These are phyloP conservation scores for Komagataella pseudopastoris DNA, from an alignment of 805 yeast genomes.

Conservation along the genomic window DNA sequence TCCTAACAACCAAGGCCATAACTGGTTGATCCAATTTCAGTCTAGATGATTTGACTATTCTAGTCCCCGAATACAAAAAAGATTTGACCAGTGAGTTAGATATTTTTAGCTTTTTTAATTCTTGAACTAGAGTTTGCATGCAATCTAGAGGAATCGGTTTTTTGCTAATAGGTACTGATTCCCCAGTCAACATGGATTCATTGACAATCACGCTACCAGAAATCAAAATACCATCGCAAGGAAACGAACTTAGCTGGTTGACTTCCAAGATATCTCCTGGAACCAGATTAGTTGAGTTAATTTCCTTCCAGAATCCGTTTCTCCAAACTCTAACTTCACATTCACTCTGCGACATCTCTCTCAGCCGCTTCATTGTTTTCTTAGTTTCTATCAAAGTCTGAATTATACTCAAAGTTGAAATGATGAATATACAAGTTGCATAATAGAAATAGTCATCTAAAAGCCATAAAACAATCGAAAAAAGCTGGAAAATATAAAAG, in stretches of 20 bases:
- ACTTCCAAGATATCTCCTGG: conserved; percentile 96
- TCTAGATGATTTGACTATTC: conserved; percentile 68
- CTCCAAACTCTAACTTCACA: conserved; percentile 84
- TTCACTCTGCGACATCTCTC: conserved; percentile 59
- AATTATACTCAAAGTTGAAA: conserved; percentile 66
- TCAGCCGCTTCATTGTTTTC: conserved; percentile 54
- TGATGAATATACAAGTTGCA: conserved; percentile 82
- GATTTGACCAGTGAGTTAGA: conserved; percentile 60
- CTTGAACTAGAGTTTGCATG: conserved; percentile 40
- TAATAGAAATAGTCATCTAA: conserved; percentile 88
- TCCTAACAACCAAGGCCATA: conserved; percentile 73
- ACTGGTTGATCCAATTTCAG: conserved; percentile 59
- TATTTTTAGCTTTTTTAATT: conserved; percentile 40
- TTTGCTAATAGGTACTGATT: conserved; percentile 92
- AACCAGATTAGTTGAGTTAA: conserved; percentile 65
- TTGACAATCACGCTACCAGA: conserved; percentile 95
- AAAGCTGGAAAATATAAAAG: conserved; percentile 87
- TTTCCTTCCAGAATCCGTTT: conserved; percentile 84
- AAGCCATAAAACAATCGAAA: conserved; percentile 84
- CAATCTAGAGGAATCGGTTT: conserved; percentile 49
- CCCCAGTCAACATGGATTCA: conserved; percentile 97
- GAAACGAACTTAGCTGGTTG: conserved; percentile 52
- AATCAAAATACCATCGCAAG: conserved; percentile 80
- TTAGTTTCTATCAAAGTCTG: conserved; percentile 83
- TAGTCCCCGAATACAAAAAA: conserved; percentile 80